These are phyloP conservation scores for Senna tora DNA, from an alignment of 306 rosid species.

Conservation along the genomic window DNA sequence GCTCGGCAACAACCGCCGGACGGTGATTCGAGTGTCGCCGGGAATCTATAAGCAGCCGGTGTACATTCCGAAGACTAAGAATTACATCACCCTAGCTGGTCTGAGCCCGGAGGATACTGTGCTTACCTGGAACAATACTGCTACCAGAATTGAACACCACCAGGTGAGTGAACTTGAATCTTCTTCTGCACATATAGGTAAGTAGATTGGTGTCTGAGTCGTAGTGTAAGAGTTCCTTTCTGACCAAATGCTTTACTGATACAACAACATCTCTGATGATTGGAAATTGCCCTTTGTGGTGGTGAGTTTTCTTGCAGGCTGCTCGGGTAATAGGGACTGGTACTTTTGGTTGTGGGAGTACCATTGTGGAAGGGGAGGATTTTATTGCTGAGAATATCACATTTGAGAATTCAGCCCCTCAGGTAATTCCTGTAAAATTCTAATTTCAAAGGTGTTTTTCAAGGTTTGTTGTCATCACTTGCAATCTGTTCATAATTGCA, in stretches of 20 bases:
- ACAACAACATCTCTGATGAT: background rate
- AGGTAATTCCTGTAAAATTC: constrained; percentile 52
- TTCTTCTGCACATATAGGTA: constrained; percentile 28
- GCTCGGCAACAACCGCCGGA: constrained; percentile 68
- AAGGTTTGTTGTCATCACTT: constrained; percentile 26
- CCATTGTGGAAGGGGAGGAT: constrained; percentile 91
- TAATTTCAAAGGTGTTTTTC: background rate
- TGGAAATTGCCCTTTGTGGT: constrained; percentile 3
- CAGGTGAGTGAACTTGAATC: constrained; percentile 50
- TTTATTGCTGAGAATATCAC: constrained; percentile 93
- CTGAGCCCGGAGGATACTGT: constrained; percentile 63
- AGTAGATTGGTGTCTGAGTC: too few species aligned
- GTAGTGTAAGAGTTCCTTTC: too few species aligned
- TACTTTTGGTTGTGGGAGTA: constrained; percentile 86
- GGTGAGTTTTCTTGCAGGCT: constrained; percentile 50
- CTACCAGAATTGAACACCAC: constrained; percentile 70
- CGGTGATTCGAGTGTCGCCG: constrained; percentile 69
- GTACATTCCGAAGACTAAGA: constrained; percentile 85
- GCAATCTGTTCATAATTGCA: background rate
- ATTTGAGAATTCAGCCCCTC: constrained; percentile 83
- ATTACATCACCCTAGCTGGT: constrained; percentile 72
- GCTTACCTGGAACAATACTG: constrained; percentile 87
- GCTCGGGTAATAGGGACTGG: constrained; percentile 74
- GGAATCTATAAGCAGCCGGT: constrained; percentile 82
- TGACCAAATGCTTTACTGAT: too few species aligned